Base-by-base conservation (phyloP, 2,329 filamentous ascomycete genomes). In the Aureobasidium sp. region DNA sequence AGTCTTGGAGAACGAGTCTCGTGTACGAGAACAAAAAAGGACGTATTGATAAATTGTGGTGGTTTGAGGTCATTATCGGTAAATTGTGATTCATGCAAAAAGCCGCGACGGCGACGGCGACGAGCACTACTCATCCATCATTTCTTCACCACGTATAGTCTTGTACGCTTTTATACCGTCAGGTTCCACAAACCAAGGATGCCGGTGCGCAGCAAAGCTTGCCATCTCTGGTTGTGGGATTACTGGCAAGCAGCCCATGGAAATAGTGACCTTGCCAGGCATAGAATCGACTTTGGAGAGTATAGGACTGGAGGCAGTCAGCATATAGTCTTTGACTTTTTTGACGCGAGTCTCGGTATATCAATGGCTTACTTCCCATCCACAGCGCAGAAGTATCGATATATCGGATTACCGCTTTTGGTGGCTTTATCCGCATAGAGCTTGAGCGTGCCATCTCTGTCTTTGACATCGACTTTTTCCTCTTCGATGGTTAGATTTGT, bases 181-280 rank as follows among this genome's bases (percentile, higher is more conserved):
- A 67, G 75, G 73, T 50, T 66, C 70, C 6, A 72, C 73, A 65
- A 78, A 71, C 78, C 78, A 81, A 2, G 67, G 65, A 64, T 80
- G 76, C 54, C 74, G 71, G 64, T 78, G 73, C n/a, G 67, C 60
- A 2, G 72, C 74, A 68, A 81, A 81, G 17, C 67, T 71, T 67
- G 80, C 78, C 50, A 70, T 71, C 63, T 79, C 77, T 0, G 78
- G 78, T 61, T 72, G 68, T 5, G 78, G 77, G 27, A 80, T 79
- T 4, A 75, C 69, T 5, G 76, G 77, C 64, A 79, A 79, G 45
- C 81, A 77, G 14, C 79, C 80, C 72, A 81, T 75, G 67, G 82
- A 82, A 49, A 82, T 56, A 15, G 82, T 70, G 0, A 77, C 71
- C 64, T 78, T 78, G n/a, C 73, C 72, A 5, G 75, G 71, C 42